Evolutionary conservation across 1,284 basidiomycete species (phyloP), one percentile per base, ranked within the genome.

Genomic region (Puccinia horiana): DNA sequence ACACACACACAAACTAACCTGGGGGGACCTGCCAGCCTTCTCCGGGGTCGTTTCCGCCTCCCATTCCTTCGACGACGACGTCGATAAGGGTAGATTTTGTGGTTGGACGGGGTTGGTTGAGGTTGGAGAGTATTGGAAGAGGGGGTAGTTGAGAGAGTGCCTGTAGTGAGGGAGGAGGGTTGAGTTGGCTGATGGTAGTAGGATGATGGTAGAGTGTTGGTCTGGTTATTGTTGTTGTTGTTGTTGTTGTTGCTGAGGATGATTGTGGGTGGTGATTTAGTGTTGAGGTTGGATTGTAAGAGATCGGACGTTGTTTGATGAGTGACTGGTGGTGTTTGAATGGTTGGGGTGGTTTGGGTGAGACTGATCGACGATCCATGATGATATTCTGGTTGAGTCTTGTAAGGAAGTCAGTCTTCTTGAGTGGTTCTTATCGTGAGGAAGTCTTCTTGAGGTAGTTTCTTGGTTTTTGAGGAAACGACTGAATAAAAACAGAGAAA

Each of bases 21-120:
- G 72, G 70, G 18, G 78, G 80, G 40, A 81, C 80, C 61, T 81
- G 80, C 80, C 80, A 81, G 26, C 80, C 80, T 74, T 74, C 52
- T 40, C 80, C 61, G 29, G 80, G 80, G 44, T 75, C 80, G 23
- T 58, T 74, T 61, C 80, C 80, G 20, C 58, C 72, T 29, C 72
- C 80, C 80, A 81, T 81, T 14, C 80, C 80, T 81, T 81, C 80
- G 58, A 81, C 80, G 52, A 81, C 72, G 56, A 81, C 80, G 76
- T 81, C 80, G 58, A 81, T 44, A 14, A 81, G 58, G 5, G 78
- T 81, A 20, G 69, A 72, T 49, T 81, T 73, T 2, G 69, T 81
- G 1, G 78, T 80, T 20, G 76, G 56, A 5, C 63, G 4, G 29
- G 42, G 29, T 3, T 58, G 37, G 29, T 70, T 69, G 23, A 11